A percentile compares a stretch with the other conserved stretches of the same genome.
These are phyloP conservation scores for Calonectria leucothoes DNA, from an alignment of 2,329 filamentous ascomycete species.

Conservation along the genomic window DNA sequence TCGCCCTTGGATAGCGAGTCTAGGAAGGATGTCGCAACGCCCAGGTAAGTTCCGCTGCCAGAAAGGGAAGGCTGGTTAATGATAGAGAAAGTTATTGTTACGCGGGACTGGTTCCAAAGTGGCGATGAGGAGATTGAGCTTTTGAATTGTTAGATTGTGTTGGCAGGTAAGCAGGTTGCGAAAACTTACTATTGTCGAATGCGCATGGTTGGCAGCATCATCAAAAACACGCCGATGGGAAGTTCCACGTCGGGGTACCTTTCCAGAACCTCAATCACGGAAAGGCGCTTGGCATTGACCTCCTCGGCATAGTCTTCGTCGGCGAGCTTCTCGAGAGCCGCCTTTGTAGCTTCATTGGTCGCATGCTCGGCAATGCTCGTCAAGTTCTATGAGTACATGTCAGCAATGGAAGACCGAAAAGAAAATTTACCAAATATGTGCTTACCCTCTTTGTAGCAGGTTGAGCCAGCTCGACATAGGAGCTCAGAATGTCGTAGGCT, in stretches of 20 bases:
- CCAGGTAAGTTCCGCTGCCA: constrained; percentile 60
- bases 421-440: not conserved
- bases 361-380: constrained; percentile 59
- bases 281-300: constrained; percentile 67
- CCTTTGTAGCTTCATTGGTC: constrained; percentile 54
- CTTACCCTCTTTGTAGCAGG: constrained; percentile 74
- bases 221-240: constrained; percentile 73
- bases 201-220: constrained; percentile 80
- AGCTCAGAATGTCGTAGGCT: constrained; percentile 71
- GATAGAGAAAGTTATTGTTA: constrained; percentile 75
- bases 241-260: constrained; percentile 68
- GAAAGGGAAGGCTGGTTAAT: constrained; percentile 66
- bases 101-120: constrained; percentile 64
- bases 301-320: constrained; percentile 59
- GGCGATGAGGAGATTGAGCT: constrained; percentile 80
- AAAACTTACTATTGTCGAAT: constrained; percentile 72
- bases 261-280: constrained; percentile 76
- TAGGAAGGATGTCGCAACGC: constrained; percentile 71
- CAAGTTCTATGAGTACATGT: constrained; percentile 39
- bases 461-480: constrained; percentile 78
- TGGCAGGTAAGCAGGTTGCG: constrained; percentile 34
- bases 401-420: not conserved
- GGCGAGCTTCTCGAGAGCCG: constrained; percentile 58
- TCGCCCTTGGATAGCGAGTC: constrained; percentile 57
- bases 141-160: constrained; percentile 28